phyloP scores from a whole-genome alignment of 495 filamentous ascomycete species.

The Trichocladium antarcticum region DNA sequence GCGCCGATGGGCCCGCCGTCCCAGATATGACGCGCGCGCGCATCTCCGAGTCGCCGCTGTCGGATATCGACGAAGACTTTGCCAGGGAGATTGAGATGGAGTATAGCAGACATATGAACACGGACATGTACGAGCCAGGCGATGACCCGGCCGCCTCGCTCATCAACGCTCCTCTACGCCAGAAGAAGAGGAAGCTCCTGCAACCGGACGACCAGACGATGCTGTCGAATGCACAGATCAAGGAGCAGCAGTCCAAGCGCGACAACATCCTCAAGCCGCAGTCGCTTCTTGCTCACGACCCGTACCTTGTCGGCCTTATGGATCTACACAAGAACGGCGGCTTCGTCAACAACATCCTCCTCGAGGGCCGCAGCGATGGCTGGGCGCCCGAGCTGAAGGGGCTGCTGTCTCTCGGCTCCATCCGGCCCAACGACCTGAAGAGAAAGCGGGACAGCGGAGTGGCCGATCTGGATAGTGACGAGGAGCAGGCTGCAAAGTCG shows the following conservation, averaged over 20 bases:
- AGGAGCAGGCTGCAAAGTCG: constrained; percentile 49
- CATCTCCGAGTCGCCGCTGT: constrained; percentile 60
- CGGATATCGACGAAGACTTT: constrained; percentile 50
- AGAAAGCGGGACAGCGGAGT: constrained; percentile 86
- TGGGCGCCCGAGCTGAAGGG: constrained; percentile 90
- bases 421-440: constrained; percentile 75
- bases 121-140: constrained; percentile 45
- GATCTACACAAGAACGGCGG: constrained; percentile 78
- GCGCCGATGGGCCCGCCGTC: constrained; percentile 28
- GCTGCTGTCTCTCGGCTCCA: constrained; percentile 68
- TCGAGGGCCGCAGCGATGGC: constrained; percentile 59
- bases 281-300: constrained; percentile 73
- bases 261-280: constrained; percentile 69
- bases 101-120: constrained; percentile 41
- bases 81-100: constrained; percentile 43
- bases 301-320: constrained; percentile 74
- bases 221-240: constrained; percentile 49
- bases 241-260: constrained; percentile 65
- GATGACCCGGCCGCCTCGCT: constrained; percentile 36
- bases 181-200: constrained; percentile 68
- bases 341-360: constrained; percentile 72
- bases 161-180: constrained; percentile 49
- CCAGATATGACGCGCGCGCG: constrained; percentile 40
- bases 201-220: constrained; percentile 55
- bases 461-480: constrained; percentile 59